Conservation (phyloP, 2,329 filamentous ascomycete species). For the Seiridium cupressi region DNA sequence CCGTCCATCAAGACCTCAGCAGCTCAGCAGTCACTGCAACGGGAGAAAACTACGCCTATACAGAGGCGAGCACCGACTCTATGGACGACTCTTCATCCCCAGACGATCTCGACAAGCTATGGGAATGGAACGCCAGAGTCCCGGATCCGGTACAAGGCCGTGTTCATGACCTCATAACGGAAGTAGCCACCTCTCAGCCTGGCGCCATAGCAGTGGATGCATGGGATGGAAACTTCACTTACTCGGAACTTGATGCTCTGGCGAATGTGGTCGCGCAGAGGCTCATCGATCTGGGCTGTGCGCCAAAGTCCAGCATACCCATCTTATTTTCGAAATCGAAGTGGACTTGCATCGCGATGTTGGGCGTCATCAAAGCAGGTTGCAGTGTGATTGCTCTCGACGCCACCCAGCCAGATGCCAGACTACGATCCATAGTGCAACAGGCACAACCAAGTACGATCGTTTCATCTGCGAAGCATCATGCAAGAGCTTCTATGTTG, state of each 20-base stretch:
- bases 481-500: conserved; percentile 30
- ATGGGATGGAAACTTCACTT: conserved; percentile 30
- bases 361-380: conserved; percentile 33
- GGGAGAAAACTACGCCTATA: no score
- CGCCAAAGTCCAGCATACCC: conserved; percentile 26
- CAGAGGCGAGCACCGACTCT: no score
- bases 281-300: conserved; percentile 21
- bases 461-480: background rate
- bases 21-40: no score
- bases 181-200: conserved; percentile 9
- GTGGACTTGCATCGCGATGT: conserved; percentile 29
- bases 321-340: conserved; percentile 35
- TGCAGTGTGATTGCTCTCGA: conserved; percentile 31
- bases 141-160: background rate
- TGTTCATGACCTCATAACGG: background rate
- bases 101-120: conserved; percentile 11
- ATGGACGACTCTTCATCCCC: no score
- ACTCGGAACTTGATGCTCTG: conserved; percentile 24
- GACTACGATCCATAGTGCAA: conserved; percentile 1
- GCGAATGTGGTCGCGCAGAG: conserved; percentile 19
- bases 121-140: conserved; percentile 11
- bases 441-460: background rate
- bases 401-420: conserved; percentile 7
- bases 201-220: conserved; percentile 24
- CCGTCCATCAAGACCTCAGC: no score